Base-by-base conservation (phyloP, 768 basidiomycete species). In the Mycena maculata region DNA sequence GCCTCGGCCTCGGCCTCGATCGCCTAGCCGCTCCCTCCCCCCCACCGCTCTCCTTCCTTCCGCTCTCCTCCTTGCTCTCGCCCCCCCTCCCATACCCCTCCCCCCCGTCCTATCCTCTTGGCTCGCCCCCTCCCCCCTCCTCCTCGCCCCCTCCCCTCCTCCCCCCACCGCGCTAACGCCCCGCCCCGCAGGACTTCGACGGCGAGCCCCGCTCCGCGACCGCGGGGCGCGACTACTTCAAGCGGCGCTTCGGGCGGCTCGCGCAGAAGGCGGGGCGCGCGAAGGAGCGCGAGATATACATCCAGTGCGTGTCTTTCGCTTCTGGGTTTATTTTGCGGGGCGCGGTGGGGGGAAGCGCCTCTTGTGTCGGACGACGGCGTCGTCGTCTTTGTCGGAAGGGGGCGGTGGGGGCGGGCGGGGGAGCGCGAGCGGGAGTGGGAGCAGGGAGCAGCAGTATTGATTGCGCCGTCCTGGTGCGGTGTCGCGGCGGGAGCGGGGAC, bases 201-300 rank as follows among this genome's bases (percentile, higher is more conserved):
- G 95, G 95, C 54, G 88, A 92, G 75, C 78, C 88, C 1, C 87
- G 87, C 15, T 92, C 94, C 69, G 86, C 88, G 23, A 84, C 85
- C 66, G 89, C 90, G 2, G 95, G 94, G 4, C 88, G 92, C 31
- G 93, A 95, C 25, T 98, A 95, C 81, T 97, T 98, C 85, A 92
- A 91, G 82, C 87, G 84, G 73, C 88, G 94, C 57, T 98, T 98
- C 77, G 87, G 87, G 59, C 84, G 88, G 70, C 81, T 98, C 42
- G 91, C 93, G 12, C 91, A 92, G 76, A 95, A 94, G 77, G 92
- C 92, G 23, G 94, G 92, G 23, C 84, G 94, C 67, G 88, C 89
- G 41, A 92, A 93, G 74, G 91, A 94, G 72, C 87, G 95, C 64
- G 96, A 97, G 76, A 93, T 96, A 28, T 97, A 98, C 73, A 92